Conservation (phyloP, 2,329 filamentous ascomycete genomes). For the Cercospora zeae-maydis region DNA sequence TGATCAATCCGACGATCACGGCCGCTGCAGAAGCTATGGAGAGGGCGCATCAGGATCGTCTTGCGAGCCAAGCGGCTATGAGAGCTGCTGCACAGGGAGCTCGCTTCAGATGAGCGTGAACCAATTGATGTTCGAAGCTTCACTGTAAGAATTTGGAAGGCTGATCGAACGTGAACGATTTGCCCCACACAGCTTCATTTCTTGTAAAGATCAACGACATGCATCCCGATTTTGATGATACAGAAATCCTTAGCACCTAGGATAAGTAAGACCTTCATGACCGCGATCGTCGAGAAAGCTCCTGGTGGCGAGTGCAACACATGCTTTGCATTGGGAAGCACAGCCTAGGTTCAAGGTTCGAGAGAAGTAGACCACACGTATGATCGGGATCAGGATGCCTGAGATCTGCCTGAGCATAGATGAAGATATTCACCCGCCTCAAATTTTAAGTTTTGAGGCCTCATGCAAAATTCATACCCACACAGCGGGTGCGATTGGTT, state of each 20-base stretch:
- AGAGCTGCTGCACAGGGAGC: constrained; percentile 4
- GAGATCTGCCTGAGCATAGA: not conserved
- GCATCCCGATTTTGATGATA: not conserved
- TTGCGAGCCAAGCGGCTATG: not conserved
- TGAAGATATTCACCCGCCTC: not conserved
- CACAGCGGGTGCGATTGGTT: not conserved
- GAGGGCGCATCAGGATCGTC: constrained; percentile 4
- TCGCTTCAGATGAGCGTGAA: not conserved
- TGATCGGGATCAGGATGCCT: not conserved
- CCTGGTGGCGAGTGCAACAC: too few relatives aligned
- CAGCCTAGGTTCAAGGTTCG: not conserved
- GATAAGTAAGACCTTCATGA: too few relatives aligned
- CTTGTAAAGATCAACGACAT: not conserved
- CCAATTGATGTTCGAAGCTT: not conserved
- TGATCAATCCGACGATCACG: constrained; percentile 11
- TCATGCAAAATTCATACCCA: not conserved
- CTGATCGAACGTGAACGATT: not conserved
- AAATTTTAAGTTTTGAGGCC: not conserved
- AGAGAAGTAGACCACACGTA: not conserved
- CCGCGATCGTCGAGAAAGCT: too few relatives aligned
- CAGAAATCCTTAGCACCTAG: too few relatives aligned
- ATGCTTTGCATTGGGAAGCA: not conserved
- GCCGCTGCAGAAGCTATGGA: constrained; percentile 8
- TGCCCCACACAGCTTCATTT: not conserved
- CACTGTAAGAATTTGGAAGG: not conserved